These are phyloP conservation scores for Nothophaeocryptopus gaeumannii DNA, from an alignment of 2,329 filamentous ascomycete species.

Conservation along the genomic window DNA sequence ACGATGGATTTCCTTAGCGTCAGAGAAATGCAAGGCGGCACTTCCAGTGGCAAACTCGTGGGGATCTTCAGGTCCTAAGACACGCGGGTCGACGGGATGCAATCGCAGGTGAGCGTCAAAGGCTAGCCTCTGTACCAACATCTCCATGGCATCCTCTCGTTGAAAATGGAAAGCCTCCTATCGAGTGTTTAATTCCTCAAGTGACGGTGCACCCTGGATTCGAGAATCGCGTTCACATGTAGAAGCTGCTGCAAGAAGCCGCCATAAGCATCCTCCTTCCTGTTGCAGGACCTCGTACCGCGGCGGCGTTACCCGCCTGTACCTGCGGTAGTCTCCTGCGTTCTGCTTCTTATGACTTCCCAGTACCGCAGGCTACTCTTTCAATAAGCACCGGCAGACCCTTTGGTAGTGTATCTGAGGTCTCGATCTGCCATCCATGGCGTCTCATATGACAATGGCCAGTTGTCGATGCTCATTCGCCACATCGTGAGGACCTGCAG, in stretches of 20 bases:
- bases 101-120: no score
- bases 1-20: not conserved
- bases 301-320: slow-evolving; percentile 10
- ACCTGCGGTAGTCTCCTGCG: slow-evolving; percentile 5
- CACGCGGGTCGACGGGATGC: slow-evolving; percentile 10
- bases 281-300: slow-evolving; percentile 2
- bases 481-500: slow-evolving; percentile 10
- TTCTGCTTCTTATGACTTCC: not conserved
- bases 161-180: no score
- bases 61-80: slow-evolving; percentile 4
- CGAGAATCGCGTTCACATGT: no score
- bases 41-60: slow-evolving; percentile 2
- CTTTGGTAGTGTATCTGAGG: no score
- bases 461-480: slow-evolving; percentile 19
- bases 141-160: no score
- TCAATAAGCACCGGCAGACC: no score
- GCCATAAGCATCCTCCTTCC: slow-evolving; percentile 12
- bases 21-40: no score
- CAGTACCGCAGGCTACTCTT: not conserved
- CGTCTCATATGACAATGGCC: slow-evolving; percentile 1
- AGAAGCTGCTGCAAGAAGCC: slow-evolving; percentile 3
- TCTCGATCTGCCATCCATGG: no score
- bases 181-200: no score
- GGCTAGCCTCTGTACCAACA: slow-evolving; percentile 2
- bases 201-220: no score